A percentile compares a stretch with the other conserved stretches of the same genome.
These are phyloP conservation scores for Leptodontidium sp. DNA, from an alignment of 2,329 filamentous ascomycete species.

Conservation along the genomic window DNA sequence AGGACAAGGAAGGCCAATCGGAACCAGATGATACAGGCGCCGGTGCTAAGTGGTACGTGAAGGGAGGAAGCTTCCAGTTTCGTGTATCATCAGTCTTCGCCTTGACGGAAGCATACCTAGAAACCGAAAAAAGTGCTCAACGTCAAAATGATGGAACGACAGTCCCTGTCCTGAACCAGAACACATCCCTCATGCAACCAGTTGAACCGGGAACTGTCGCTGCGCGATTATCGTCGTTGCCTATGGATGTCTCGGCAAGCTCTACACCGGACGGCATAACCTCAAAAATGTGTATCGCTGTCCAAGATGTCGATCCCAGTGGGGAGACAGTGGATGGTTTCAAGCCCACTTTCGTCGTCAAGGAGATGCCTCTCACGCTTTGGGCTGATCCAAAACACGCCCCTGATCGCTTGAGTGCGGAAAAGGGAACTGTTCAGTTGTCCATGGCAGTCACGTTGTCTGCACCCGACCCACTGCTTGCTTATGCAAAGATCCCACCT, in stretches of 20 bases:
- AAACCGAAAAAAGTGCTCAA: background rate
- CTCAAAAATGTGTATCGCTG: background rate
- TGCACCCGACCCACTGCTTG: too few species aligned
- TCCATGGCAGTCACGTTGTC: too few species aligned
- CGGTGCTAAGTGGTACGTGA: slow-evolving; percentile 21
- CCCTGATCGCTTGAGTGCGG: too few species aligned
- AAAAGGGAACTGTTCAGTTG: too few species aligned
- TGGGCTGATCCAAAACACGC: too few species aligned
- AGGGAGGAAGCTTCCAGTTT: slow-evolving; percentile 22
- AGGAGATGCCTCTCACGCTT: too few species aligned
- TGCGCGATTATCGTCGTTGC: background rate
- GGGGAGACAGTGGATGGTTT: background rate
- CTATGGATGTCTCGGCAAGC: background rate
- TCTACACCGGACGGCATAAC: background rate
- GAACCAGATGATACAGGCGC: slow-evolving; percentile 10
- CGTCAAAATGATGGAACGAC: background rate
- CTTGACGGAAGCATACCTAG: slow-evolving; percentile 4
- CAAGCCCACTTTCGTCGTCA: too few species aligned
- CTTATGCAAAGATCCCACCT: too few species aligned
- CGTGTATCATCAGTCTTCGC: slow-evolving; percentile 24
- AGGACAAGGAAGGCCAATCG: background rate
- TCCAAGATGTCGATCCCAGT: background rate
- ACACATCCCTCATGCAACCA: background rate
- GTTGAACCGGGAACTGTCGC: background rate
- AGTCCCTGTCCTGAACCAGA: background rate